phyloP scores from a whole-genome alignment of 805 yeast species.

The Cyberlindnera sargentensis region DNA sequence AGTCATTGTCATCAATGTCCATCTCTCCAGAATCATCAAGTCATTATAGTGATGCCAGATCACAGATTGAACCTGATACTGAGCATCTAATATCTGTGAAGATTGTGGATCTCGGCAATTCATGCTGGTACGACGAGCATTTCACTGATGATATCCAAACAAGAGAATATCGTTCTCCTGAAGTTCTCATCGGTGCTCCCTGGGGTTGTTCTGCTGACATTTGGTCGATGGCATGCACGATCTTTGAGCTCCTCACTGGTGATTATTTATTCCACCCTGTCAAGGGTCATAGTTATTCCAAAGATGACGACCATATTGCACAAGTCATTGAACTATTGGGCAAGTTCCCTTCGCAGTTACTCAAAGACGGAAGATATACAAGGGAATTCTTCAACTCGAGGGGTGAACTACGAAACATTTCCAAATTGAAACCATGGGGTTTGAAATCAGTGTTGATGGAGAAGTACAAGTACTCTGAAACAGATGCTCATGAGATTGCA shows the following conservation, averaged over 20 bases:
- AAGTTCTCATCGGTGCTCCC: constrained; percentile 64
- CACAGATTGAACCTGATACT: constrained; percentile 4
- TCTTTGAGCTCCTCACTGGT: constrained; percentile 89
- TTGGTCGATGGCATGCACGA: constrained; percentile 92
- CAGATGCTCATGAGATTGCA: constrained; percentile 65
- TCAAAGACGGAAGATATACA: constrained; percentile 55
- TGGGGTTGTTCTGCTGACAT: constrained; percentile 97
- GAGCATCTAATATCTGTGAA: constrained; percentile 63
- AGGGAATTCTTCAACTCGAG: constrained; percentile 56
- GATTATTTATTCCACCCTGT: constrained; percentile 90
- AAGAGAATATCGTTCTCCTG: constrained; percentile 80
- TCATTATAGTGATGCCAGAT: neutral
- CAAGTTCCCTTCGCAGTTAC: constrained; percentile 50
- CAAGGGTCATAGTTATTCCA: constrained; percentile 65
- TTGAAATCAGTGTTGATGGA: constrained; percentile 73
- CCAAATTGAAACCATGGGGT: constrained; percentile 85
- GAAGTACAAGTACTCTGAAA: constrained; percentile 67
- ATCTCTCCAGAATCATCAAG: constrained; percentile 25
- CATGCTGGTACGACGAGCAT: constrained; percentile 62
- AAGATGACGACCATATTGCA: constrained; percentile 95
- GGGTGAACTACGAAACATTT: constrained; percentile 71
- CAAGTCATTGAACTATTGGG: constrained; percentile 86
- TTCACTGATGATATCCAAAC: constrained; percentile 69
- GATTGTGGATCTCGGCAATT: constrained; percentile 81
- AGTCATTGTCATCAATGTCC: constrained; percentile 35